Evolutionary conservation across 2,329 filamentous ascomycete species (phyloP).

Genomic region (Venturia pyrina): DNA sequence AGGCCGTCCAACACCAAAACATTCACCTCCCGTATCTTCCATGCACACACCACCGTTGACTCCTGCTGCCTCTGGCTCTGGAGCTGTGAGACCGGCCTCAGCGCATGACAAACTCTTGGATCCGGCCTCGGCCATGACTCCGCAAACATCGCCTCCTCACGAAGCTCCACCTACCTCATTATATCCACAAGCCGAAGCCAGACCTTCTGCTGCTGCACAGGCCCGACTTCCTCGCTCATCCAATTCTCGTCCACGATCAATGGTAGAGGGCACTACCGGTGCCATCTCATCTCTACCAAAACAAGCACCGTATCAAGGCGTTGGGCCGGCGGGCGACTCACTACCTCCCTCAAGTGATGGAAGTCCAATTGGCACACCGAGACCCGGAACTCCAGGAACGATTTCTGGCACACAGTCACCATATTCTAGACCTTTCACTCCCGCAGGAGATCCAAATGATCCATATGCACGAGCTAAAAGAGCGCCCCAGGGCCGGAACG

Average conservation of each 20-base stretch:
- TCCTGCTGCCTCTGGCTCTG: constrained; percentile 63
- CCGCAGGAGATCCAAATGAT: constrained; percentile 69
- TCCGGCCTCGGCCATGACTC: constrained; percentile 42
- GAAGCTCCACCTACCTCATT: constrained; percentile 14
- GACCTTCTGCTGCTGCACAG: constrained; percentile 17
- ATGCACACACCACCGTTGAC: constrained; percentile 86
- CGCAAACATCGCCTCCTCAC: constrained; percentile 38
- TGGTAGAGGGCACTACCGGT: constrained; percentile 30
- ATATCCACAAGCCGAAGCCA: constrained; percentile 5
- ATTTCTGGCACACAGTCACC: constrained; percentile 49
- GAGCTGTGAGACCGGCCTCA: constrained; percentile 37
- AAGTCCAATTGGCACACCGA: constrained; percentile 51
- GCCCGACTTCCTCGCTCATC: constrained; percentile 9
- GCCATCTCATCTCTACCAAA: constrained; percentile 36
- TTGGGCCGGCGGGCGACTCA: constrained; percentile 48
- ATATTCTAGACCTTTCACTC: constrained; percentile 68
- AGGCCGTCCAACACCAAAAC: constrained; percentile 52
- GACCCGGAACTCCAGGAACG: constrained; percentile 32
- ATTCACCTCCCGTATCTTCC: constrained; percentile 57
- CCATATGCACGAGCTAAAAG: constrained; percentile 79
- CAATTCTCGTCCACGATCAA: constrained; percentile 32
- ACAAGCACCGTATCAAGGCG: constrained; percentile 43
- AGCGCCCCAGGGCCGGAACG: constrained; percentile 55
- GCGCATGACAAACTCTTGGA: constrained; percentile 28
- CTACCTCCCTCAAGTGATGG: constrained; percentile 44